Percentiles rank a stretch among this genome's conserved stretches.
phyloP scores from a whole-genome alignment of 192 early-diverging fungal species.

The Entomortierella chlamydospora region DNA sequence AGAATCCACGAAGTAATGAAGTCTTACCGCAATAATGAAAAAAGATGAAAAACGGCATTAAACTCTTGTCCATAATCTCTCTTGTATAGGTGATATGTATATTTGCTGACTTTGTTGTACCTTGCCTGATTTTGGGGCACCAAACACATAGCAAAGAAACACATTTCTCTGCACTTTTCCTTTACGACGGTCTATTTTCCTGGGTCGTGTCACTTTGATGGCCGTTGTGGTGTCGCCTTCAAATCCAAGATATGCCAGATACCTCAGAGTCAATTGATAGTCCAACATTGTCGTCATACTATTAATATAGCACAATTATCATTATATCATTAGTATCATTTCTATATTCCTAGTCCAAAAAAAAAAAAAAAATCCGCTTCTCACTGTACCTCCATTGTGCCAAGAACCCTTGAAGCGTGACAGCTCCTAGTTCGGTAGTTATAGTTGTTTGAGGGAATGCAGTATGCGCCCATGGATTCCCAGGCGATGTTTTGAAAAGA shows the following conservation, averaged over 20 bases:
- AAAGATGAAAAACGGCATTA: background rate
- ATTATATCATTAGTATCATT: background rate
- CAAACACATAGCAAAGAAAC: slow-evolving; percentile 96
- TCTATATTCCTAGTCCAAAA: too few relatives aligned
- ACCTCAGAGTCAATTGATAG: slow-evolving; percentile 89
- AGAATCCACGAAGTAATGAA: slow-evolving; percentile 85
- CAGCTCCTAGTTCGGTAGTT: slow-evolving; percentile 87
- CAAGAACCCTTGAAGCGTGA: slow-evolving; percentile 96
- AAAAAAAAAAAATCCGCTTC: background rate
- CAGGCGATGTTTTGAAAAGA: slow-evolving; percentile 90
- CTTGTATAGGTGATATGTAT: background rate
- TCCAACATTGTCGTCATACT: slow-evolving; percentile 97
- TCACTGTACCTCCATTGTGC: slow-evolving; percentile 93
- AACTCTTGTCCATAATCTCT: background rate
- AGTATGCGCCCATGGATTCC: slow-evolving; percentile 92
- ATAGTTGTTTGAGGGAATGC: slow-evolving; percentile 92
- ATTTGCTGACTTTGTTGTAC: slow-evolving; percentile 52
- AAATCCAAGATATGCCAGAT: slow-evolving; percentile 97
- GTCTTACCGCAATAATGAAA: slow-evolving; percentile 73
- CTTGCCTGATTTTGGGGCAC: slow-evolving; percentile 93
- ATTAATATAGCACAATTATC: background rate
- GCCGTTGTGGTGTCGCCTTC: slow-evolving; percentile 90
- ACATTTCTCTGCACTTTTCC: slow-evolving; percentile 90
- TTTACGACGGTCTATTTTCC: slow-evolving; percentile 78
- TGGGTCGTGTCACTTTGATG: slow-evolving; percentile 80